Percentiles rank a stretch among this genome's conserved stretches.
These are phyloP conservation scores for Colletotrichum spaethianum DNA, from an alignment of 2,329 filamentous ascomycete species.

Conservation along the genomic window DNA sequence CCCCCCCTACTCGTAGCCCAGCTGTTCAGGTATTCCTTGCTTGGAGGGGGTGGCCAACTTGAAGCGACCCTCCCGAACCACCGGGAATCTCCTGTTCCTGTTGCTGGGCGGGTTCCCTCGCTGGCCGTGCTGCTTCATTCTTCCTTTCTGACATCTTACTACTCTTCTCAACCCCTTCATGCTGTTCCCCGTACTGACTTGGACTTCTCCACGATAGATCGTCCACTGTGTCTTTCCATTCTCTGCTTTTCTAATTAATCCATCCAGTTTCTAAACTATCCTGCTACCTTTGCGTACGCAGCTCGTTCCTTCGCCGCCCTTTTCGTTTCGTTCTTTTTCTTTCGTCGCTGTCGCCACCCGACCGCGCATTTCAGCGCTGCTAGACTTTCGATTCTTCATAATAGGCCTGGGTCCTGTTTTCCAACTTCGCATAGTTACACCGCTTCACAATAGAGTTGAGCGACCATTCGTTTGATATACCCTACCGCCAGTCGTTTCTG, in stretches of 20 bases:
- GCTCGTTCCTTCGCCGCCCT: slow-evolving; percentile 32
- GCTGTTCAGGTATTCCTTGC: slow-evolving; percentile 50
- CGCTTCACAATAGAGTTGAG: slow-evolving; percentile 35
- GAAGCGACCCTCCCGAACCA: slow-evolving; percentile 45
- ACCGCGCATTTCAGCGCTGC: slow-evolving; percentile 18
- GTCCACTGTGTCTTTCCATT: slow-evolving; percentile 21
- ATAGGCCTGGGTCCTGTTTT: slow-evolving; percentile 41
- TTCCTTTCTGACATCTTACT: slow-evolving; percentile 35
- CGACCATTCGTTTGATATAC: slow-evolving; percentile 38
- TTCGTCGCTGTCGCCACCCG: slow-evolving; percentile 16
- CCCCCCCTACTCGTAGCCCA: slow-evolving; percentile 51
- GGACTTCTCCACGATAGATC: slow-evolving; percentile 34
- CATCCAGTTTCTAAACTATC: slow-evolving; percentile 14
- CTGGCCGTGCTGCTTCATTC: slow-evolving; percentile 38
- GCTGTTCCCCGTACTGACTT: slow-evolving; percentile 22
- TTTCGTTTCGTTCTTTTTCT: slow-evolving; percentile 19
- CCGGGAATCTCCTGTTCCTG: slow-evolving; percentile 45
- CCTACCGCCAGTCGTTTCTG: slow-evolving; percentile 27
- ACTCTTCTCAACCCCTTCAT: slow-evolving; percentile 20
- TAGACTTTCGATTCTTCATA: slow-evolving; percentile 41
- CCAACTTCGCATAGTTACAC: slow-evolving; percentile 38
- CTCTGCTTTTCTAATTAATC: slow-evolving; percentile 38
- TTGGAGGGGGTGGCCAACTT: slow-evolving; percentile 43
- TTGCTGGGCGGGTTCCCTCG: slow-evolving; percentile 46
- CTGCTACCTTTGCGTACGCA: slow-evolving; percentile 20